A percentile compares a stretch with the other conserved stretches of the same genome.
phyloP scores from a whole-genome alignment of 495 filamentous ascomycete genomes.

The Xylaria telfairii region DNA sequence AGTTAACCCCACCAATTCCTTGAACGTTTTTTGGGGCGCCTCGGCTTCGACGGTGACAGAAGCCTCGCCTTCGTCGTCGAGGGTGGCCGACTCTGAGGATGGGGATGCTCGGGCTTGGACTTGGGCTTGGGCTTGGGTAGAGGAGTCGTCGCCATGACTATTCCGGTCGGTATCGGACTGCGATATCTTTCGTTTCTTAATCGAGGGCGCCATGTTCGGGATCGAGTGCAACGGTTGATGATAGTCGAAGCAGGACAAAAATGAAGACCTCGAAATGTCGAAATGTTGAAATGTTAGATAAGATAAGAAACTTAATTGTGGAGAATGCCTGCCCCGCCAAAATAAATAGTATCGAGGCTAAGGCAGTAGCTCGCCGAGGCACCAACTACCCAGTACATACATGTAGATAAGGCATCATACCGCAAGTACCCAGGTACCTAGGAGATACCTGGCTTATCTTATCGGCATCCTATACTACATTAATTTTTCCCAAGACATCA shows the following conservation, averaged over 20 bases:
- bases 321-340: constrained; percentile 6
- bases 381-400: too few species aligned
- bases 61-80: constrained; percentile 28
- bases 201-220: constrained; percentile 26
- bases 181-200: constrained; percentile 35
- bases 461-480: constrained; percentile 14
- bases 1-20: constrained; percentile 66
- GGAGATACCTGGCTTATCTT: constrained; percentile 22
- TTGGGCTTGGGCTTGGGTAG: background rate
- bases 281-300: constrained; percentile 15
- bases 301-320: constrained; percentile 18
- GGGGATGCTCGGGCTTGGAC: background rate
- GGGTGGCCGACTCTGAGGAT: constrained; percentile 21
- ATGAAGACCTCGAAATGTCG: background rate
- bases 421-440: background rate
- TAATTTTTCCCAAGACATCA: constrained; percentile 22
- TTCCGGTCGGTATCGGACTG: constrained; percentile 17
- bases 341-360: too few species aligned
- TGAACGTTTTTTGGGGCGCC: constrained; percentile 68
- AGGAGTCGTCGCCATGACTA: constrained; percentile 9
- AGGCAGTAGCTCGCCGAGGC: too few species aligned
- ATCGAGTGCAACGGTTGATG: background rate
- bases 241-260: background rate
- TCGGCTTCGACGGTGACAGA: constrained; percentile 26
- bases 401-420: too few species aligned